Percentiles rank a stretch among this genome's conserved stretches.
Conservation (phyloP, 169 alveolate genomes). For the Besnoitia besnoiti region DNA sequence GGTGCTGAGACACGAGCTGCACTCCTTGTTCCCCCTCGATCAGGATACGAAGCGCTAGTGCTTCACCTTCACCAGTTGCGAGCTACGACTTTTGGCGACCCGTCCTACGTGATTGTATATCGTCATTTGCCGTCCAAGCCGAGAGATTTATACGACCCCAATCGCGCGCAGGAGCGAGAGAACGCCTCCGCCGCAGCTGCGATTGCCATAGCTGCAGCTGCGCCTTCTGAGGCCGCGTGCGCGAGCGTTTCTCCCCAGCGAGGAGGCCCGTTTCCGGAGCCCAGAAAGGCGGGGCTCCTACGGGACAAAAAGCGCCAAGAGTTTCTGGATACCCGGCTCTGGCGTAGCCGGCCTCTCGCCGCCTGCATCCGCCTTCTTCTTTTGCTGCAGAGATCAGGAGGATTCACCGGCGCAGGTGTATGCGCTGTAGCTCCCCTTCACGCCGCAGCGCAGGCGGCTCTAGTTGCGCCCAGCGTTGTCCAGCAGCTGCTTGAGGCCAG, state of each 20-base stretch:
- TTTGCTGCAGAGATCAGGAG: neutral
- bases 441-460: neutral
- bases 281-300: neutral
- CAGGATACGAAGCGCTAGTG: constrained; percentile 7
- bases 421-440: neutral
- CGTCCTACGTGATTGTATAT: neutral
- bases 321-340: neutral
- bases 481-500: neutral
- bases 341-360: constrained; percentile 5
- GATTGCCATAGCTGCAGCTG: neutral
- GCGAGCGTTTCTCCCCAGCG: neutral
- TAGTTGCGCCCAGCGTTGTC: neutral
- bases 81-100: neutral
- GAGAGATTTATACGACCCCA: neutral
- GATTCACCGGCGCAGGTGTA: neutral
- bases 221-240: neutral
- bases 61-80: constrained; percentile 24
- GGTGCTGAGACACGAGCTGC: too few species aligned
- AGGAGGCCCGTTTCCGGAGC: neutral
- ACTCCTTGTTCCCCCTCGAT: too few species aligned
- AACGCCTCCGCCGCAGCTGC: neutral
- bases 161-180: neutral
- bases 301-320: neutral
- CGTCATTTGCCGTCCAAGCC: constrained; percentile 13
- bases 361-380: constrained; percentile 30